Base-by-base conservation (phyloP, 2,329 filamentous ascomycete genomes). In the Xylaria hypoxylon region DNA sequence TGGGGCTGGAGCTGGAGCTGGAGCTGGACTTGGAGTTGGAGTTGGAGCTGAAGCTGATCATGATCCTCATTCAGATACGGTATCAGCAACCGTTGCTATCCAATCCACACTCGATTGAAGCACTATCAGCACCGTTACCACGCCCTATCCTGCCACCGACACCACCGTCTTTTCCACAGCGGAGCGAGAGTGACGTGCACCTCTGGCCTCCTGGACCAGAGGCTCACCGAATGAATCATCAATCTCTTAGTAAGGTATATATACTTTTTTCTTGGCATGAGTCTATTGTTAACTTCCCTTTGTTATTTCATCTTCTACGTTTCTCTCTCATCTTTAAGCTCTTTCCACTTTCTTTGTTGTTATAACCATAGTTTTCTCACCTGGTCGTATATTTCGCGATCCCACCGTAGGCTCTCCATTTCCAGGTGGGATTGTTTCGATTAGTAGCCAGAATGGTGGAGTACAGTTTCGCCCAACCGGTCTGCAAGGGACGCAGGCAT, bases 201-300 rank as follows among this genome's bases (percentile, higher is more conserved):
- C 78, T 76, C 77, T 80, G 62, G 68, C 63, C 76, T 73, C 69
- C 70, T 62, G 72, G 77, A 73, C 74, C 74, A 75, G 78, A 80
- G 76, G 75, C 75, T 74, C 75, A 73, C 76, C 80, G 77, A 75
- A 83, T 83, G 81, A 82, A 81, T 81, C 78, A 79, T 78, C 80
- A 79, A 79, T 77, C 78, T 78, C 79, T 82, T 62, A 74, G 69
- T 69, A 83, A 83, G 80, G 80, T 82, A 81, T 73, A 68, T 81
- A 79, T 72, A 56, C 55, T 45, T 64, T 53, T 31, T 17, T 17
- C 44, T 42, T 45, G 13, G 17, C 45, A 33, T 22, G 15, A 56
- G 2, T 35, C 15, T 53, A 5, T 52, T n/a, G 7, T 35, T 51
- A n/a, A 44, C 3, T 7, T 17, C 5, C n/a, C 33, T 35, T 55